phyloP scores from a whole-genome alignment of 108 stramenopile genomes.

The Stephanodiscus triporus region DNA sequence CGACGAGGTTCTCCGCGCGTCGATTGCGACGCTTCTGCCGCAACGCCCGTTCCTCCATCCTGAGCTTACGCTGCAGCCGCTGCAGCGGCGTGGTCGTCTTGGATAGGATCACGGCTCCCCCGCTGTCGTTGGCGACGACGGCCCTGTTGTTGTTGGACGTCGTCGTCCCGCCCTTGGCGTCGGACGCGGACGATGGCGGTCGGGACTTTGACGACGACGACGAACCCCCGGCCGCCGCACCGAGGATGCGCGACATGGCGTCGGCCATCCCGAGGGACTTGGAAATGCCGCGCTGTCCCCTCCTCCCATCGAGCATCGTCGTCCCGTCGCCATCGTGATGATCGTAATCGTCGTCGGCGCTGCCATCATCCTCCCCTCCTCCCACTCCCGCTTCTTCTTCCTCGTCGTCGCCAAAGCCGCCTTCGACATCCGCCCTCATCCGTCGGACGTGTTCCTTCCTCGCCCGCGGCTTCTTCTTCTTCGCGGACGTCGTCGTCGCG shows the following conservation, averaged over 20 bases:
- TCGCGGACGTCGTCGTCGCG: background rate
- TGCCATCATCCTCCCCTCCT: slow-evolving; percentile 26
- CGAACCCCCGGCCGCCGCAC: slow-evolving; percentile 8
- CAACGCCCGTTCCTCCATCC: slow-evolving; percentile 54
- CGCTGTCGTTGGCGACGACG: background rate
- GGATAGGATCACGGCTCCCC: slow-evolving; percentile 41
- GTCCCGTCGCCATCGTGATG: slow-evolving; percentile 31
- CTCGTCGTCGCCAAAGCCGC: slow-evolving; percentile 7
- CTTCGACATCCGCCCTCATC: background rate
- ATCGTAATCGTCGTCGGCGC: slow-evolving; percentile 35
- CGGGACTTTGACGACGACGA: background rate
- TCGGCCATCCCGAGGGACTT: slow-evolving; percentile 68
- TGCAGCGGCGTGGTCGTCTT: slow-evolving; percentile 87
- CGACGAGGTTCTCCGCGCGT: slow-evolving; percentile 67
- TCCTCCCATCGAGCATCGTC: slow-evolving; percentile 19
- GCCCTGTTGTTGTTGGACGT: background rate
- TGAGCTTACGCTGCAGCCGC: slow-evolving; percentile 67
- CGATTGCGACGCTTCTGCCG: slow-evolving; percentile 63
- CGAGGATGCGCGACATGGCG: slow-evolving; percentile 87
- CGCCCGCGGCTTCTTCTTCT: background rate
- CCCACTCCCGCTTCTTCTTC: slow-evolving; percentile 28
- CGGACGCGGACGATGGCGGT: background rate
- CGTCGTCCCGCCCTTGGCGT: background rate
- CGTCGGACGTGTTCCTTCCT: background rate
- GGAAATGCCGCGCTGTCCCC: slow-evolving; percentile 3